Base-by-base conservation (phyloP, 768 basidiomycete genomes). In the Russula sp. region DNA sequence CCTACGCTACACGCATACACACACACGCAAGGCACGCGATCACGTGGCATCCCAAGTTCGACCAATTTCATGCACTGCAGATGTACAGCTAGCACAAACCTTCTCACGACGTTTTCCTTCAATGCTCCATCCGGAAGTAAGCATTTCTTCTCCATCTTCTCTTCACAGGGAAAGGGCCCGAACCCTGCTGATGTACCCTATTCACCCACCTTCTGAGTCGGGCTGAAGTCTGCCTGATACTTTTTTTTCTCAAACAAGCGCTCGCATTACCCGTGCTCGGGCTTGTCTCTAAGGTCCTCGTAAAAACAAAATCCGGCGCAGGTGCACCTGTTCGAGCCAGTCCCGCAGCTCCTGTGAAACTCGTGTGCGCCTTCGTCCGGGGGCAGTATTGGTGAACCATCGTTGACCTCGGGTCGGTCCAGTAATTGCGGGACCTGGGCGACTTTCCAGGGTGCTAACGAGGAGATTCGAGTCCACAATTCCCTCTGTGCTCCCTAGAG, bases 401-500 rank as follows among this genome's bases (percentile, higher is more conserved):
- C 39, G n/a, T 58, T 38, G 32, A 58, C 36, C 25, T 58, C 57
- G 13, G 48, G 57, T 22, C 57, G 48, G n/a, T 49, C 57, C 13
- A 50, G 47, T 9, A 50, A 39, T 34, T 58, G 46, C 6, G 57
- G 57, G 9, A 58, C 57, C 18, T 25, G 39, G 29, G 18, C 56
- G 9, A 42, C 57, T 18, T 50, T n/a, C 47, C 57, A 58, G 3
- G 18, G 9, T 18, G 57, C 39, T 39, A 47, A 45, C n/a, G 42
- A 39, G 36, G 57, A 48, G 9, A 50, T 64, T 61, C 65, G 58
- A 66, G 45, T 63, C 62, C 32, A 64, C 45, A 35, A 66, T 25
- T n/a, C 65, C 62, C 18, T n/a, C n/a, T n/a, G n/a, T n/a, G n/a
- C n/a, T n/a, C n/a, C n/a, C n/a, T n/a, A n/a, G n/a, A n/a, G n/a